Base-by-base conservation (phyloP, 352 stramenopile species). In the Peronospora farinosa region DNA sequence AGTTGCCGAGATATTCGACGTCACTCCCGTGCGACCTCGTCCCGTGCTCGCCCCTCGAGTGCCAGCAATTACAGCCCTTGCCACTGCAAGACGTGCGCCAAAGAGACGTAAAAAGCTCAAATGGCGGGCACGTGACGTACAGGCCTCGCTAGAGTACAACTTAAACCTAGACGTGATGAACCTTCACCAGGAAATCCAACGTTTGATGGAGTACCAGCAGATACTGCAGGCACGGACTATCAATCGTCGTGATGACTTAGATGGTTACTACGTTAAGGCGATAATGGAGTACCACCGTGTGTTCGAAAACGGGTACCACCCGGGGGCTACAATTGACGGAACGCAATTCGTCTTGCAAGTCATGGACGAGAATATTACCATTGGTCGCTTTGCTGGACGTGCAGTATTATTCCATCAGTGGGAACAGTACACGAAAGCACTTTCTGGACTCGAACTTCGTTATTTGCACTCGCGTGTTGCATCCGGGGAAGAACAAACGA, bases 61-160 rank as follows among this genome's bases (percentile, higher is more conserved):
- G 7, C 56, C 56, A 9, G 56, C 33, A 7, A 36, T 64, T 15
- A 27, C 51, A n/a, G 43, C 56, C 1, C 50, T 64, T 16, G 56
- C 56, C 13, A 45, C 56, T 5, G 50, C 55, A 9, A 51, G 44
- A 40, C 39, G 42, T 28, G 30, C 33, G 2, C 47, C 36, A 2
- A 38, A 36, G 17, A 42, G 39, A 0, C 32, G 56, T 7, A 69
- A 66, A 30, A 80, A 80, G 47, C 67, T 81, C 35, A 75, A 79
- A 37, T 84, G 72, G 73, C 57, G 70, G 15, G 70, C 70, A 15
- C 65, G 73, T 7, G 73, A 84, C 57, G 65, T 57, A 17, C 62
- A 81, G 43, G 72, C 70, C 51, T 84, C 73, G 51, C 60, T 57
- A 45, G 57, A 78, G 3, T 84, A 84, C 57, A 84, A 82, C 39